Base-by-base conservation (phyloP, 2,329 filamentous ascomycete genomes). In the Scytalidium lignicola region DNA sequence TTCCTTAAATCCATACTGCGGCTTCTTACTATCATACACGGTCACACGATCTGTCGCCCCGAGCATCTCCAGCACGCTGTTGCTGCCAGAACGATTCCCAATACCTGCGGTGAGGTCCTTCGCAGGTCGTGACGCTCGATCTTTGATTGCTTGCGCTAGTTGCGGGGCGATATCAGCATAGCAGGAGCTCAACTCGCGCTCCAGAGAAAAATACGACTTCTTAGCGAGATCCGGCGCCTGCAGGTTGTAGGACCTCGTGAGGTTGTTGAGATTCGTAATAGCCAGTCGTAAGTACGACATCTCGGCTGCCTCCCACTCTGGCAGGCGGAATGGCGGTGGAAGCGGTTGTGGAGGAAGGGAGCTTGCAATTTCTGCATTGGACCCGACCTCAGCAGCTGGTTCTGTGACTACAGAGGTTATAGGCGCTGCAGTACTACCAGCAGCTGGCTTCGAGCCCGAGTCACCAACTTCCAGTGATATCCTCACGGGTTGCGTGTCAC, bases 161-260 rank as follows among this genome's bases (percentile, higher is more conserved):
- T 77, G 72, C 0, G 90, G 90, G 6, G 92, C 92, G 1, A 95
- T 85, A 52, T 96, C 91, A 1, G 90, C 86, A 62, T 84, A 97
- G 65, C 91, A 96, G 2, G 80, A 75, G 23, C 76, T 77, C 15
- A 97, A 75, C 68, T 99, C 93, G 44, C 92, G 82, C 41, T 90
- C 81, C 7, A 97, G 79, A 2, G 77, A 84, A 62, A 90, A 90
- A 67, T 97, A 97, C 0, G 92, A 89, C 67, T 96, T 96, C 69
- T 93, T 95, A 2, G 92, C 91, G 1, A 96, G 76, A 48, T 90
- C 85, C 0, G 93, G 93, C 0, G 93, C 92, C 83, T 95, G 92
- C 2, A 97, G 79, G 60, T 97, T 97, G 73, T 99, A 99, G 13
- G 88, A 88, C 21, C 93, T 81, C 7, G 90, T 86, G 44, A 95